phyloP scores from a whole-genome alignment of 805 yeast species.

The Yarrowia alimentaria region DNA sequence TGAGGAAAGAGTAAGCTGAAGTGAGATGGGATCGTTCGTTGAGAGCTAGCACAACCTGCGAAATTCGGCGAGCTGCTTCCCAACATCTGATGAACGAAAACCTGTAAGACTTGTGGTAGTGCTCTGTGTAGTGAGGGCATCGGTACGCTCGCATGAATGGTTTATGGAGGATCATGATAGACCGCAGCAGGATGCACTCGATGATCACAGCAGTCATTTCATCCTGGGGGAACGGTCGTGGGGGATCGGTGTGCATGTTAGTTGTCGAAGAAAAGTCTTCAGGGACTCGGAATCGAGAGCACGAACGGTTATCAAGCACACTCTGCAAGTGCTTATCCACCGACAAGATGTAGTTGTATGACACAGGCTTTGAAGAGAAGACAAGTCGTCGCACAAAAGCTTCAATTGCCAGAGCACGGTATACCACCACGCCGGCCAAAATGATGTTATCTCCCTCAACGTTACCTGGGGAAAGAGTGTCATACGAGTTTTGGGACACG shows the following conservation, averaged over 20 bases:
- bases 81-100: slow-evolving; percentile 21
- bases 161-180: slow-evolving; percentile 20
- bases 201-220: slow-evolving; percentile 18
- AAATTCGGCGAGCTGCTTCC: slow-evolving; percentile 19
- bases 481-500: slow-evolving; percentile 26
- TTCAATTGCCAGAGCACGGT: slow-evolving; percentile 22
- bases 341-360: slow-evolving; percentile 20
- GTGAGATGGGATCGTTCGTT: slow-evolving; percentile 1
- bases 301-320: slow-evolving; percentile 18
- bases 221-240: slow-evolving; percentile 14
- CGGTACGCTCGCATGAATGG: slow-evolving; percentile 26
- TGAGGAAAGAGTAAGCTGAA: slow-evolving; percentile 2
- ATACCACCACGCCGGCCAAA: slow-evolving; percentile 17
- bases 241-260: not conserved
- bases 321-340: slow-evolving; percentile 22
- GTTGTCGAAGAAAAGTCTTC: not conserved
- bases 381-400: slow-evolving; percentile 16
- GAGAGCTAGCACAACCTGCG: slow-evolving; percentile 1
- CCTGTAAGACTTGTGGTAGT: slow-evolving; percentile 23
- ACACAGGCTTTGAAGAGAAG: slow-evolving; percentile 17
- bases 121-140: slow-evolving; percentile 23
- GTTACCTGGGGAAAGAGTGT: slow-evolving; percentile 20
- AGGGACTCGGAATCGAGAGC: slow-evolving; percentile 18
- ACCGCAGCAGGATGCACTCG: slow-evolving; percentile 14
- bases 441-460: slow-evolving; percentile 19